Evolutionary conservation across 768 basidiomycete genomes (phyloP), one percentile per base, ranked within the genome.

Genomic region (Flagelloscypha sp.): DNA sequence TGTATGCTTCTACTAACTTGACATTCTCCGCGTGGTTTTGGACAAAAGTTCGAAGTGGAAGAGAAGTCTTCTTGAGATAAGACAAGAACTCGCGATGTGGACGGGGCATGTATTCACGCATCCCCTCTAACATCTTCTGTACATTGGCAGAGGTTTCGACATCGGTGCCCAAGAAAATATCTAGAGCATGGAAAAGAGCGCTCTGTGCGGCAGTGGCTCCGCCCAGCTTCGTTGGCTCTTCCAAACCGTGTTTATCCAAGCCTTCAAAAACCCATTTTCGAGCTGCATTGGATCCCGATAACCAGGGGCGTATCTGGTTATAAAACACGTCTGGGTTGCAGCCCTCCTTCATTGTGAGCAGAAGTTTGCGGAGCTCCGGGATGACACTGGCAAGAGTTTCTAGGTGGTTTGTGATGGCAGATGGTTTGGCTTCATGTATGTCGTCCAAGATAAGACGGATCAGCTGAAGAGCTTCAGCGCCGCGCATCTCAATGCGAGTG

Each of bases 141-240:
- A 33, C 34, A n/a, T n/a, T n/a, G 40, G 48, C 47, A 13, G 24
- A 24, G 55, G 6, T 21, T 18, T 38, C 16, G 51, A 48, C 58
- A 48, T 70, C 65, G 18, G 71, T 57, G 32, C 68, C 68, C 29
- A 74, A 58, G 59, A 73, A 72, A 38, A 66, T 48, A 50, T 74
- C 71, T 30, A 74, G 53, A 9, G 70, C 60, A 45, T 72, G 70
- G 17, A 78, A 63, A 42, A 79, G 54, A 17, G 69, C 61, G 49
- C 70, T 74, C 54, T 79, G 76, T 5, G 72, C 76, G 0, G 76
- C 76, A 39, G 65, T 69, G 2, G 76, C 74, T 6, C 76, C 76
- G 16, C 66, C 66, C 24, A 70, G 63, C 47, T 68, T 60, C n/a
- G 50, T 49, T 21, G 57, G 59, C 34, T 51, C 31, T 18, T 49